A percentile compares a stretch with the other conserved stretches of the same genome.
Evolutionary conservation across 192 early-diverging fungal species (phyloP).

Genomic region (Oehlia diaphana): DNA sequence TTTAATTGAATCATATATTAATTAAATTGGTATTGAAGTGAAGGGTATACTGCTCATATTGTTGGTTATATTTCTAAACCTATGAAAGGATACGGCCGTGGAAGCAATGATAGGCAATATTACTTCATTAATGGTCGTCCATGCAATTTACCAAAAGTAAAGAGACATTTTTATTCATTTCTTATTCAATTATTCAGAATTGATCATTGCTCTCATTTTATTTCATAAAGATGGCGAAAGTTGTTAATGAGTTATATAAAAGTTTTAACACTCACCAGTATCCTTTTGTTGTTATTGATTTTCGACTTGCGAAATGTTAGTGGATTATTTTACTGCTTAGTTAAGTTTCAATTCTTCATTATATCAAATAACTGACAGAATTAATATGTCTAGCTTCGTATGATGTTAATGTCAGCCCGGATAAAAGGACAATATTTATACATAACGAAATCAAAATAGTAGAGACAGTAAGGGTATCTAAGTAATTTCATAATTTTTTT

Average conservation of each 20-base stretch:
- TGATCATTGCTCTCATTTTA: conserved; percentile 10
- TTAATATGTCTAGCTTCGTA: conserved; percentile 48
- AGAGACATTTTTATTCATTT: background rate
- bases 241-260: conserved; percentile 83
- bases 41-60: conserved; percentile 28
- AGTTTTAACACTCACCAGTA: conserved; percentile 68
- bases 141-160: conserved; percentile 76
- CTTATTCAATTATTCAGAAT: background rate
- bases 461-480: conserved; percentile 48
- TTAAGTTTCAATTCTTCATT: background rate
- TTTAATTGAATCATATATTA: conserved; percentile 25
- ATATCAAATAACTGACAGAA: background rate
- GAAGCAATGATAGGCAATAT: conserved; percentile 81
- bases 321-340: background rate
- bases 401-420: conserved; percentile 94
- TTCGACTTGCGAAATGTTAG: conserved; percentile 56
- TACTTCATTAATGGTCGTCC: conserved; percentile 90
- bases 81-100: conserved; percentile 65
- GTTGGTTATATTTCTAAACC: conserved; percentile 65
- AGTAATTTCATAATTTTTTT: background rate
- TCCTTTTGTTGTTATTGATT: conserved; percentile 74
- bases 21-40: conserved; percentile 14
- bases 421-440: conserved; percentile 89
- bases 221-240: conserved; percentile 54
- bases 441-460: conserved; percentile 69